Evolutionary conservation across 1,139 yeast genomes (phyloP), one percentile per base, ranked within the genome.

Genomic region (Taphrina wiesneri): DNA sequence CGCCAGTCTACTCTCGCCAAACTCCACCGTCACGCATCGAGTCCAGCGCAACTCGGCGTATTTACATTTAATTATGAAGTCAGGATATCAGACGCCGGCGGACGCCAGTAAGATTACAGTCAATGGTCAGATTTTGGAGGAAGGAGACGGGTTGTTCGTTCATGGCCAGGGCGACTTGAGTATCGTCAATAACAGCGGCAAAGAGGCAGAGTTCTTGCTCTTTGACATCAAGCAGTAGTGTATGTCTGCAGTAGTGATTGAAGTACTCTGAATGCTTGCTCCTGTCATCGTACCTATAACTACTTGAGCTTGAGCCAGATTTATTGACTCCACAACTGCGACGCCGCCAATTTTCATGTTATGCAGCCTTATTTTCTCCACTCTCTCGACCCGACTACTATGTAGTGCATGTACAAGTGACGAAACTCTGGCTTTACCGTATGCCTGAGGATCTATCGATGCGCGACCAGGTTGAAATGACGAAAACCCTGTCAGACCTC

Each of bases 131-230:
- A 43, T 19, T 3, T 4, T 64, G 25, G 7, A 28, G 21, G 67
- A 64, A 21, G 67, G 67, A 15, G 67, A 64, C 41, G 67, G 67
- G n/a, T 23, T 57, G 15, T 64, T 46, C 28, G 26, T 64, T 13
- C 32, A 11, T 4, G 65, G 60, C 3, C 26, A 43, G 47, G 60
- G 53, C n/a, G 46, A 41, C n/a, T 17, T 62, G 45, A 32, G 15
- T 7, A 45, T 54, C 36, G 54, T 26, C 15, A 45, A 45, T 21
- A 19, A 25, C 2, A 57, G 60, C 19, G 54, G 17, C 13, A 19
- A 19, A 15, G 36, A 45, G 3, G 65, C 65, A 9, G 65, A 62
- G 26, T 45, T 62, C 21, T 21, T 62, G 30, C 60, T 62, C 23
- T 62, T 62, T 43, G 65, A 62, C 28, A 21, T 53, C 53, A 36